Evolutionary conservation across 352 stramenopile genomes (phyloP).

Genomic region (Phytophthora pisi): DNA sequence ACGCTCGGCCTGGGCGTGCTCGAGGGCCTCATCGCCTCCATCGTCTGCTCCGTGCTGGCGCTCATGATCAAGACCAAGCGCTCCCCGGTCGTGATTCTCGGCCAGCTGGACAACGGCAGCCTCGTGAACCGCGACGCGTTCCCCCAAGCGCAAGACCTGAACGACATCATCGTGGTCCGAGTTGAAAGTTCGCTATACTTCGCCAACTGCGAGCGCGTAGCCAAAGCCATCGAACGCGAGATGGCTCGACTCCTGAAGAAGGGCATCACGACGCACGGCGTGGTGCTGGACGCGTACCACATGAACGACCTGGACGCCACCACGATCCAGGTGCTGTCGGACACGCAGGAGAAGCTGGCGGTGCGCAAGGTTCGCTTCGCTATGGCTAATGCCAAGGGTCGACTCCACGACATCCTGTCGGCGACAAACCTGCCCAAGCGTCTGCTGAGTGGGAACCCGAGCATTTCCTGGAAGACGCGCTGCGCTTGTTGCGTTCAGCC

Average conservation of each 20-base stretch:
- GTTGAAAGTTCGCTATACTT: conserved; percentile 67
- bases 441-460: conserved; percentile 27
- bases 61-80: conserved; percentile 65
- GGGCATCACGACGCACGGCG: conserved; percentile 36
- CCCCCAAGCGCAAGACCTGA: conserved; percentile 18
- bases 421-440: conserved; percentile 52
- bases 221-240: conserved; percentile 42
- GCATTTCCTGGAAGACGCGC: conserved; percentile 33
- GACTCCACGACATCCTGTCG: conserved; percentile 44
- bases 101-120: conserved; percentile 43
- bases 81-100: conserved; percentile 43
- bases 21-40: conserved; percentile 52
- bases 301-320: conserved; percentile 71
- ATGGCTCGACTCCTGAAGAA: conserved; percentile 31
- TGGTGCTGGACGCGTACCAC: conserved; percentile 52
- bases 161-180: conserved; percentile 46
- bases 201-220: conserved; percentile 61
- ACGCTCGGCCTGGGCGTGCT: conserved; percentile 58
- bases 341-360: conserved; percentile 60
- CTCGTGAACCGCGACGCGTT: conserved; percentile 38
- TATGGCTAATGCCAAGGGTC: conserved; percentile 50
- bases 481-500: not conserved
- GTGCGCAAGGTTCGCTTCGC: conserved; percentile 44
- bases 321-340: conserved; percentile 62
- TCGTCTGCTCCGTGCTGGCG: conserved; percentile 58